Base-by-base conservation (phyloP, 2,329 filamentous ascomycete species). In the Aspergillus persii region DNA sequence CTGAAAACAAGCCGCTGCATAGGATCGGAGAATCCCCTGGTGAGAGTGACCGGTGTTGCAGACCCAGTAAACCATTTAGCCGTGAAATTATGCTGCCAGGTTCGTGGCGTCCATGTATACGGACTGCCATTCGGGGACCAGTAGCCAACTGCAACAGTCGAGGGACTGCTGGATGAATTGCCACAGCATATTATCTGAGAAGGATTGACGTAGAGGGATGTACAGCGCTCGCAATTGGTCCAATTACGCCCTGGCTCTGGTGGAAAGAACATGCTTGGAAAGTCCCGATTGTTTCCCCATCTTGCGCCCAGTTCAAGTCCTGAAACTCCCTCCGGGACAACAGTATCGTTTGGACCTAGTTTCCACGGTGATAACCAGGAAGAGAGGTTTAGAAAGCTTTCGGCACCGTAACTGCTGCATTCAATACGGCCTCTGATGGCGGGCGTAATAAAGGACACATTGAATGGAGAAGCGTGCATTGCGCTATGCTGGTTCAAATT, bases 91-190 rank as follows among this genome's bases (percentile, higher is more conserved):
- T 18, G 52, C 31, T 29, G 7, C 52, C 52, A 54, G 3, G 39
- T 26, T 6, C 52, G 39, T 46, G 41, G 39, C 9, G 15, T 47
- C 52, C 52, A 54, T 47, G 8, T 11, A 18, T 11, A 27, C 23
- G 52, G 52, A 47, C 46, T 54, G 18, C 9, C 9, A 18, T 54
- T 54, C 8, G 52, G 52, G 9, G 52, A 54, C 52, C 52, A 54
- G 9, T 54, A 54, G 1, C 52, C 52, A 26, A 54, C 23, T n/a
- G 39, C 52, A 31, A 39, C 52, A 26, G 18, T 54, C 8, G 39
- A 44, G 8, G 27, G 39, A 3, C 15, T 23, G 39, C 39, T 44
- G 39, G 52, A 47, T 46, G 39, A 39, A 15, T 54, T 54, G 27
- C 39, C 36, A 33, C 52, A 54, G n/a, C 52, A 54, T n/a, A 8